Percentiles rank a stretch among this genome's conserved stretches.
phyloP scores from a whole-genome alignment of 1,284 basidiomycete genomes.

The Ceratobasidium sp. region DNA sequence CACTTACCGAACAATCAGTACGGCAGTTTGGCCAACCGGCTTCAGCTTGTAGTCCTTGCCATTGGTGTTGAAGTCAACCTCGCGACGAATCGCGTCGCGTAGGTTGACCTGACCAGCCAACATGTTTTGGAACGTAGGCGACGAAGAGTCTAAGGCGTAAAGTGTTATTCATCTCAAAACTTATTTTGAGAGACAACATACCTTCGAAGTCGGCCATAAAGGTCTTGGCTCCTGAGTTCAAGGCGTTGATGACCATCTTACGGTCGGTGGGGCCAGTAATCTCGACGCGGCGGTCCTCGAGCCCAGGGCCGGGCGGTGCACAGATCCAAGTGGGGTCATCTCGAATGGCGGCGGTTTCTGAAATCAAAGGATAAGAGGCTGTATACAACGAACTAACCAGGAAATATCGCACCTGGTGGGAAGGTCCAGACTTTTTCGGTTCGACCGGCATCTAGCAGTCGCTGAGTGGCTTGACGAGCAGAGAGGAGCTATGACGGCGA shows the following conservation, averaged over 20 bases:
- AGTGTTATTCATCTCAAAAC: not conserved
- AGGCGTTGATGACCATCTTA: constrained; percentile 98
- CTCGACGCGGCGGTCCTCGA: constrained; percentile 94
- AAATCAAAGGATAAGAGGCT: constrained; percentile 81
- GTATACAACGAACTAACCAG: not conserved
- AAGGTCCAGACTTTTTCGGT: constrained; percentile 50
- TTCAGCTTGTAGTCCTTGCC: constrained; percentile 95
- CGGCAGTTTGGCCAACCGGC: constrained; percentile 80
- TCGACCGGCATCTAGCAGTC: constrained; percentile 79
- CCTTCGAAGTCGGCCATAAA: constrained; percentile 99
- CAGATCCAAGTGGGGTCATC: constrained; percentile 93
- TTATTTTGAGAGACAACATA: constrained; percentile 58
- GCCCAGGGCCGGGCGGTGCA: constrained; percentile 90
- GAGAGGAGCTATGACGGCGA: constrained; percentile 66
- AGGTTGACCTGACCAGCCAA: constrained; percentile 96
- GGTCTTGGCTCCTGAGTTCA: constrained; percentile 96
- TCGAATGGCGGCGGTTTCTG: constrained; percentile 92
- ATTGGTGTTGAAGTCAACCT: constrained; percentile 90
- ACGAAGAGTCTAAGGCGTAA: constrained; percentile 80
- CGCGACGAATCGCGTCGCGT: constrained; percentile 87
- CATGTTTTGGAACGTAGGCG: constrained; percentile 96
- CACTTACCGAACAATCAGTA: constrained; percentile 87
- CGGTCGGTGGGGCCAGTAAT: constrained; percentile 98
- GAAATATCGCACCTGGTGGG: constrained; percentile 22
- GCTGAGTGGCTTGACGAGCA: constrained; percentile 82